These are phyloP conservation scores for Arthrobotrys sphaeroides DNA, from an alignment of 2,329 filamentous ascomycete species.

Conservation along the genomic window DNA sequence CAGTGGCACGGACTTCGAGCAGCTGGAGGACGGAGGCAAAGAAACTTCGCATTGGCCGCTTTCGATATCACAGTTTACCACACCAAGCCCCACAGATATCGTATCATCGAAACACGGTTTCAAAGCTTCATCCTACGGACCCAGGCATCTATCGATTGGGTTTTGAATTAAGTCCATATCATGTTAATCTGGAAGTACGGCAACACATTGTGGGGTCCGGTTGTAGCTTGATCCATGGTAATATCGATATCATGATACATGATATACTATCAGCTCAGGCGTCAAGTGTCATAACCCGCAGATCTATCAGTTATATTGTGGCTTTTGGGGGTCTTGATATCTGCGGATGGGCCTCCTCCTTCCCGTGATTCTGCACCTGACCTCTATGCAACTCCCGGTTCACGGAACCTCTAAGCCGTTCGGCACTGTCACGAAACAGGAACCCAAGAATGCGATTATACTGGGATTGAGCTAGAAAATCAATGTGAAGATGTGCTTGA, in stretches of 20 bases:
- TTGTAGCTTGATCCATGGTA: neutral
- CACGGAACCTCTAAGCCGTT: neutral
- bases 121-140: neutral
- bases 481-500: neutral
- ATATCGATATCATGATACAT: conserved; percentile 9
- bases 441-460: neutral
- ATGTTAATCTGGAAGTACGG: neutral
- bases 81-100: conserved; percentile 1
- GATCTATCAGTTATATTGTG: neutral
- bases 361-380: neutral
- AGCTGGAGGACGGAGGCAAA: too few relatives aligned
- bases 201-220: conserved; percentile 43
- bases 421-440: neutral
- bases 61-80: neutral
- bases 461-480: too few relatives aligned
- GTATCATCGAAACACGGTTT: neutral
- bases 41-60: conserved; percentile 11
- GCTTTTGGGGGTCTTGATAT: neutral
- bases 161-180: neutral
- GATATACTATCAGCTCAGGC: too few relatives aligned
- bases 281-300: neutral
- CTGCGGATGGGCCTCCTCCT: neutral
- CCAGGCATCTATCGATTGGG: neutral
- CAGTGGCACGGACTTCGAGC: conserved; percentile 16
- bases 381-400: neutral